Conservation (phyloP, 2,329 filamentous ascomycete genomes). For the Lasiodiplodia sp. region DNA sequence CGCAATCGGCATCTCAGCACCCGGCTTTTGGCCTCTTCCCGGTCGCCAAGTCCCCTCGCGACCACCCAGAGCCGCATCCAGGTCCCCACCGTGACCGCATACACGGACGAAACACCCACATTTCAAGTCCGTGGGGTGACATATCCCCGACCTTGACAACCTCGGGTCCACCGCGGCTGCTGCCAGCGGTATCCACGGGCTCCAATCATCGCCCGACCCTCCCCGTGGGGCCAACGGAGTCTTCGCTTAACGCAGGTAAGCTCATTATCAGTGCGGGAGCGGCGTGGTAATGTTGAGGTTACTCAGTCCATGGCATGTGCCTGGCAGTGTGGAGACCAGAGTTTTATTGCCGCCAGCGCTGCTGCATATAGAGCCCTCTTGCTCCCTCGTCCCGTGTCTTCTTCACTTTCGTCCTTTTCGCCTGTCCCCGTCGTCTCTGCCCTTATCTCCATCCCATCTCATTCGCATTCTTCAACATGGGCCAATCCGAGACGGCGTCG, state of each 20-base stretch:
- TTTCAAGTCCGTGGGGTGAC: slow-evolving; percentile 21
- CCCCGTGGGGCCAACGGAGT: slow-evolving; percentile 27
- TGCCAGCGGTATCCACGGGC: neutral
- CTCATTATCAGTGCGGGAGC: slow-evolving; percentile 19
- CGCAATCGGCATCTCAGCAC: slow-evolving; percentile 12
- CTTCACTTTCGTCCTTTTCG: neutral
- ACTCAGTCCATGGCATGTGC: neutral
- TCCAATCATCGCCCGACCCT: slow-evolving; percentile 4
- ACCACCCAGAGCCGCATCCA: slow-evolving; percentile 1
- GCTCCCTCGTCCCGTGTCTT: neutral
- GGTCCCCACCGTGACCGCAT: slow-evolving; percentile 18
- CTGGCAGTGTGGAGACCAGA: neutral
- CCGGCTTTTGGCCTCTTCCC: slow-evolving; percentile 7
- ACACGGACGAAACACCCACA: slow-evolving; percentile 17
- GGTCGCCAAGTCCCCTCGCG: neutral
- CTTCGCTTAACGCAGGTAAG: slow-evolving; percentile 17
- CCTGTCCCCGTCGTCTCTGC: neutral
- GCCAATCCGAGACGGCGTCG: neutral
- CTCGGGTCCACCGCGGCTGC: neutral
- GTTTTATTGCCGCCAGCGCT: neutral
- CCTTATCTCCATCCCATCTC: neutral
- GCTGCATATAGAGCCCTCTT: neutral
- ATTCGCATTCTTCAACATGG: slow-evolving; percentile 1
- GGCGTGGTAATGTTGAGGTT: slow-evolving; percentile 14
- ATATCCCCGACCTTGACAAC: neutral